Percentiles rank a stretch among this genome's conserved stretches.
Evolutionary conservation across 2,329 filamentous ascomycete genomes (phyloP).

Genomic region (Diaporthe caulivora): DNA sequence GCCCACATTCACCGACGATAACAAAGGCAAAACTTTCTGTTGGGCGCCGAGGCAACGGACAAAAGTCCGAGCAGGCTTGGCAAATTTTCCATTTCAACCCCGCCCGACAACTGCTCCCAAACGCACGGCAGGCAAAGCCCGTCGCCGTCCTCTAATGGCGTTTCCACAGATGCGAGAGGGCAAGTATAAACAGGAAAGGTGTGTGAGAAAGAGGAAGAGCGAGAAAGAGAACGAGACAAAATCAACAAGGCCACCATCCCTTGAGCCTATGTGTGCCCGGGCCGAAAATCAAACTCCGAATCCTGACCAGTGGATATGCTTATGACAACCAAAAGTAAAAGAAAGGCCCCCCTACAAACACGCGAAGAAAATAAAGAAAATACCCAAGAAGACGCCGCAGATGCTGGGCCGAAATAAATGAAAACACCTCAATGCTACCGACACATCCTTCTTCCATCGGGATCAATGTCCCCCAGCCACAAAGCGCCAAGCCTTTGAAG

Average conservation of each 20-base stretch:
- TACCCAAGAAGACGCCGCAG: constrained; percentile 12
- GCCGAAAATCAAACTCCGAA: constrained; percentile 12
- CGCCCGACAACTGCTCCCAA: background rate
- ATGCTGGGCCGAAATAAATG: constrained; percentile 10
- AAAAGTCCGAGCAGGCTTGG: constrained; percentile 26
- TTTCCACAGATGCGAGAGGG: constrained; percentile 14
- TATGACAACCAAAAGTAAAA: background rate
- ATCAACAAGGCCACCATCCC: constrained; percentile 1
- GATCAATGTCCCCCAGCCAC: background rate
- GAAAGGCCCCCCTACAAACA: too few species aligned
- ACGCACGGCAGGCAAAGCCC: background rate
- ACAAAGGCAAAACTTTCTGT: background rate
- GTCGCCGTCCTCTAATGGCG: constrained; percentile 14
- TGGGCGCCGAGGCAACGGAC: constrained; percentile 23
- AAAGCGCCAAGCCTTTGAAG: background rate
- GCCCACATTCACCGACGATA: background rate
- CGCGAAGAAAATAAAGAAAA: background rate
- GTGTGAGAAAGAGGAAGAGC: background rate
- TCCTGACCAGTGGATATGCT: constrained; percentile 26
- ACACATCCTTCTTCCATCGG: background rate
- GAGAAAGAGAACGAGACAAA: background rate
- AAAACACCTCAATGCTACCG: background rate
- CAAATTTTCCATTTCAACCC: constrained; percentile 19
- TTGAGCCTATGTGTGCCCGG: constrained; percentile 1
- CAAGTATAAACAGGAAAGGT: constrained; percentile 1